phyloP scores from a whole-genome alignment of 2,329 filamentous ascomycete species.

The Trichoderma guizhouense region DNA sequence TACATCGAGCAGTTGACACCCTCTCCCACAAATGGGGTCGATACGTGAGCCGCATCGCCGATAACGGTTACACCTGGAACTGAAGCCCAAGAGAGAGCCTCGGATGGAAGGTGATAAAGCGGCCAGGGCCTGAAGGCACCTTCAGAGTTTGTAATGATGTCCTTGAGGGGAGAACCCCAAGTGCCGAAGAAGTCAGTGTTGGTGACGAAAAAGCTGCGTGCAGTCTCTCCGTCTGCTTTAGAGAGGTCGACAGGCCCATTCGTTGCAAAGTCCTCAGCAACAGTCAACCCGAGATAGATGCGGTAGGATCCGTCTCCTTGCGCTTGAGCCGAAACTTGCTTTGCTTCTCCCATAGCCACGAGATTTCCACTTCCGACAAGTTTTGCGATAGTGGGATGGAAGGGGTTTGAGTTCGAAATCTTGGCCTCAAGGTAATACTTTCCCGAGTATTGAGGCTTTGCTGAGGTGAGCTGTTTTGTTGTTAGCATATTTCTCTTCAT shows the following conservation, averaged over 20 bases:
- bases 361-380: not conserved
- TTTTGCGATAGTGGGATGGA: not conserved
- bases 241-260: not conserved
- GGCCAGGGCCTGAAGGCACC: not conserved
- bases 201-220: not conserved
- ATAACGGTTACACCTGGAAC: not conserved
- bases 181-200: not conserved
- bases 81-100: not conserved
- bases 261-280: not conserved
- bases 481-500: not conserved
- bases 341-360: not conserved
- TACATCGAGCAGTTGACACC: conserved; percentile 14
- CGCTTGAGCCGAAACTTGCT: not conserved
- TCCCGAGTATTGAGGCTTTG: conserved; percentile 11
- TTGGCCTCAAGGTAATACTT: conserved; percentile 1
- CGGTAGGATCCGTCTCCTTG: not conserved
- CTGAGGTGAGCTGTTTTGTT: conserved; percentile 23
- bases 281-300: not conserved
- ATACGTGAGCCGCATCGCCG: conserved; percentile 1
- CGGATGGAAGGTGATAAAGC: not conserved
- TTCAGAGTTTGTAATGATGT: conserved; percentile 1
- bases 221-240: not conserved
- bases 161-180: not conserved
- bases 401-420: conserved; percentile 1
- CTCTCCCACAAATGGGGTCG: conserved; percentile 10